Conservation (phyloP, 2,329 filamentous ascomycete species). For the Helotiales sp. region DNA sequence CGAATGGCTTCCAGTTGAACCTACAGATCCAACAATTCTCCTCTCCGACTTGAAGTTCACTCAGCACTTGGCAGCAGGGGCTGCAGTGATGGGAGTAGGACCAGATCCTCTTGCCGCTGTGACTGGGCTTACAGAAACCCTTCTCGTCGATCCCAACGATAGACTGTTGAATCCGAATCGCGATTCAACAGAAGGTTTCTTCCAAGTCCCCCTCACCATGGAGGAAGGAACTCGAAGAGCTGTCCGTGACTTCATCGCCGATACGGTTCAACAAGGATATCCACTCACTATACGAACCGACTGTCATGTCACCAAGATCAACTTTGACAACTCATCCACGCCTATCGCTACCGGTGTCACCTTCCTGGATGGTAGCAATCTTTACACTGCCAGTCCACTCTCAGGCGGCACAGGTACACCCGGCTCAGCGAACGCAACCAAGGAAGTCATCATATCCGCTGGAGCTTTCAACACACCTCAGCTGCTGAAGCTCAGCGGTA, state of each 20-base stretch:
- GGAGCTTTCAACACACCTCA: slow-evolving; percentile 48
- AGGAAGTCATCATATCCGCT: slow-evolving; percentile 46
- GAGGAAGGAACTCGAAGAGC: not conserved
- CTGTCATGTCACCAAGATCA: slow-evolving; percentile 41
- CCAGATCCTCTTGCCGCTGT: not conserved
- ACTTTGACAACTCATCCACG: slow-evolving; percentile 36
- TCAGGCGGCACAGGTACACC: slow-evolving; percentile 31
- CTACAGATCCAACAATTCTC: slow-evolving; percentile 10
- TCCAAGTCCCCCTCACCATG: slow-evolving; percentile 11
- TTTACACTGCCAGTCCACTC: slow-evolving; percentile 41
- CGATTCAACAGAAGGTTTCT: slow-evolving; percentile 9
- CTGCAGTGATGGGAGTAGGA: slow-evolving; percentile 3
- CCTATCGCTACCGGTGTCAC: slow-evolving; percentile 44
- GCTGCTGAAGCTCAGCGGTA: slow-evolving; percentile 46
- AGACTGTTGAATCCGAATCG: slow-evolving; percentile 5
- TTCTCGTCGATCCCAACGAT: slow-evolving; percentile 4
- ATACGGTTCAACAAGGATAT: slow-evolving; percentile 12
- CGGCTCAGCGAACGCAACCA: slow-evolving; percentile 39
- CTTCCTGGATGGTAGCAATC: slow-evolving; percentile 41
- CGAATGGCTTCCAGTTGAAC: slow-evolving; percentile 10
- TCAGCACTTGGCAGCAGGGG: slow-evolving; percentile 2
- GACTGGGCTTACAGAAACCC: not conserved
- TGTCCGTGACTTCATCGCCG: slow-evolving; percentile 9
- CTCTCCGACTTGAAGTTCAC: slow-evolving; percentile 18
- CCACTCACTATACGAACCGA: slow-evolving; percentile 23